Conservation (phyloP, 2,329 filamentous ascomycete genomes). For the Xylariaceae sp. region DNA sequence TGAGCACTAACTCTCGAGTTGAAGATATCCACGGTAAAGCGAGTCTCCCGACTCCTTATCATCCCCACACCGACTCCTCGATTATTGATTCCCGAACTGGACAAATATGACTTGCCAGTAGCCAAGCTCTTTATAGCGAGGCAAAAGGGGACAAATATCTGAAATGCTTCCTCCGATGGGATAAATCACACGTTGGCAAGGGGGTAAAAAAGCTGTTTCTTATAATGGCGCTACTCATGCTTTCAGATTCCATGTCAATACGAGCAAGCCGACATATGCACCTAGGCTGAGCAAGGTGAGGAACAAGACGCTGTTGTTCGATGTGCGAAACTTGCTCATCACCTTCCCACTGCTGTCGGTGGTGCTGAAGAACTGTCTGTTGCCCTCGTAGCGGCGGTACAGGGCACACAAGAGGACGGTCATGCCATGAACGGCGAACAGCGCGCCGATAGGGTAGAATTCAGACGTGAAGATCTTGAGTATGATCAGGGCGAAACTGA, state of each 20-base stretch:
- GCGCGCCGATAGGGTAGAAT: constrained; percentile 93
- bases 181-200: neutral
- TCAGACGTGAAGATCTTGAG: constrained; percentile 95
- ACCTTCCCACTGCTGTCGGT: constrained; percentile 39
- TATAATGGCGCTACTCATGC: constrained; percentile 16
- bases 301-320: constrained; percentile 56
- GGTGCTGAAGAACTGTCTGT: constrained; percentile 82
- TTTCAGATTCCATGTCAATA: constrained; percentile 47
- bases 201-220: neutral
- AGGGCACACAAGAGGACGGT: constrained; percentile 77
- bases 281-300: constrained; percentile 52
- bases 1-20: neutral
- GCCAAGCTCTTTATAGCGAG: neutral
- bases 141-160: no score
- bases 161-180: neutral
- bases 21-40: neutral
- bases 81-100: neutral
- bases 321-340: constrained; percentile 57
- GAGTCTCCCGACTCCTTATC: neutral
- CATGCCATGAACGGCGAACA: constrained; percentile 88
- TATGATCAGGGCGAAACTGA: constrained; percentile 90
- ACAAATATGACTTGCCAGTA: neutral
- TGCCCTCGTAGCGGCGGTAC: constrained; percentile 85
- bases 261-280: constrained; percentile 53
- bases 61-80: neutral